Evolutionary conservation across 345 rosid species (phyloP).

Genomic region (Linum tenue): DNA sequence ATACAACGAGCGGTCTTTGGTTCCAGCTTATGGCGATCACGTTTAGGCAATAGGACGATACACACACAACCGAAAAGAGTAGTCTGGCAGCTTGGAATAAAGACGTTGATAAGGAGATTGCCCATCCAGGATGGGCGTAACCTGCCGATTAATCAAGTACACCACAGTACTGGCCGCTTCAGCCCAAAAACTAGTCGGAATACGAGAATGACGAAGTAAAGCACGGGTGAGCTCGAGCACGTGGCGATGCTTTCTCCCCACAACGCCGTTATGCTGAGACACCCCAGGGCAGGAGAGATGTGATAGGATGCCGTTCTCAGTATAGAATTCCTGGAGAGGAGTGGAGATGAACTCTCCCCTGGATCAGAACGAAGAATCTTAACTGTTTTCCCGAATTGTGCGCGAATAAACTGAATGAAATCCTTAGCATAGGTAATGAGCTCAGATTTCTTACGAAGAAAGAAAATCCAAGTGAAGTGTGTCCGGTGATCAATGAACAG

Average conservation of each 20-base stretch:
- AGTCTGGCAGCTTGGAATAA: no score
- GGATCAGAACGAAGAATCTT: background rate
- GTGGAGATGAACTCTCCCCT: background rate
- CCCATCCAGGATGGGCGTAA: background rate
- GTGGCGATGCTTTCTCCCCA: background rate
- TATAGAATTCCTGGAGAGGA: background rate
- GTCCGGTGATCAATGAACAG: no score
- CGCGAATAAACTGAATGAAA: background rate
- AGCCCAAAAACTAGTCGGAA: background rate
- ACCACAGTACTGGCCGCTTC: background rate
- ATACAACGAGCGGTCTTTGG: no score
- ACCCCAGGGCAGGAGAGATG: background rate
- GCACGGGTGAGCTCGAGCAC: background rate
- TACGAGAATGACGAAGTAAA: no score
- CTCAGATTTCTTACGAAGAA: background rate
- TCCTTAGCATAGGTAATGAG: background rate
- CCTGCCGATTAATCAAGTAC: background rate
- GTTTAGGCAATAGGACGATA: no score
- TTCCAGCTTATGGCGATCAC: no score
- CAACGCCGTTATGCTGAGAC: background rate
- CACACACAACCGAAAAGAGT: no score
- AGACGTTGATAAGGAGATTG: no score
- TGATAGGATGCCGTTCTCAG: background rate
- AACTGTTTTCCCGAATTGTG: background rate
- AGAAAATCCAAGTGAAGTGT: background rate